Evolutionary conservation across 1,284 basidiomycete genomes (phyloP).

Genomic region (Rhodotorula sp.): DNA sequence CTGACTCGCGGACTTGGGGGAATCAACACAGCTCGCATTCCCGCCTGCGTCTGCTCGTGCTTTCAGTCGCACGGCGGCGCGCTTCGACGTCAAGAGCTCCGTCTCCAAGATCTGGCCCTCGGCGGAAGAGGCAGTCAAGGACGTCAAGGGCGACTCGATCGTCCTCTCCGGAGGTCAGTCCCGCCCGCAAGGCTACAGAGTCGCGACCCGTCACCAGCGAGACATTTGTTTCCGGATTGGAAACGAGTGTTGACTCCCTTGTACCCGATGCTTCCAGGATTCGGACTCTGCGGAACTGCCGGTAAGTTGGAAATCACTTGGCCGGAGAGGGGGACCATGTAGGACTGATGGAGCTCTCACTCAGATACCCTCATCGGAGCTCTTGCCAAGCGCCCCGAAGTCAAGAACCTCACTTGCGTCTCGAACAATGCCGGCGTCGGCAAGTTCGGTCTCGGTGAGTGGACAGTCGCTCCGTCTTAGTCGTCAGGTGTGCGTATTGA

Average conservation of each 20-base stretch:
- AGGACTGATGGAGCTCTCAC: conserved; percentile 1
- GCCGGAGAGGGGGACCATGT: too few species aligned
- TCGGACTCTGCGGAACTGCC: conserved; percentile 56
- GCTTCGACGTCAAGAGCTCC: conserved; percentile 25
- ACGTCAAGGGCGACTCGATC: conserved; percentile 72
- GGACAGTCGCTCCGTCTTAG: not conserved
- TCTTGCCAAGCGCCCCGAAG: conserved; percentile 67
- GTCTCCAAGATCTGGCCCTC: conserved; percentile 70
- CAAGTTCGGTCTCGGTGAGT: conserved; percentile 71
- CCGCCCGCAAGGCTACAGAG: not conserved
- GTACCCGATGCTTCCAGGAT: conserved; percentile 55
- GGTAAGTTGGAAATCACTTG: conserved; percentile 37
- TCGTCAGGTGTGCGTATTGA: not conserved
- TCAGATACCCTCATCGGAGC: conserved; percentile 81
- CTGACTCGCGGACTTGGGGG: too few species aligned
- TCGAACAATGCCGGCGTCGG: conserved; percentile 86
- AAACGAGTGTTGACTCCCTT: not conserved
- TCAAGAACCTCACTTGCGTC: conserved; percentile 71
- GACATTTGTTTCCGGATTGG: not conserved
- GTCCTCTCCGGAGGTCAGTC: conserved; percentile 73
- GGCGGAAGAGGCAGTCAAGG: conserved; percentile 75
- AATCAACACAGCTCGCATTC: conserved; percentile 2
- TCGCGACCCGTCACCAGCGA: not conserved
- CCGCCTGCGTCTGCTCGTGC: conserved; percentile 15
- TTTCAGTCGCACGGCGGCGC: conserved; percentile 14